Evolutionary conservation across 768 basidiomycete genomes (phyloP).

Genomic region (Cantharellus anzutake): DNA sequence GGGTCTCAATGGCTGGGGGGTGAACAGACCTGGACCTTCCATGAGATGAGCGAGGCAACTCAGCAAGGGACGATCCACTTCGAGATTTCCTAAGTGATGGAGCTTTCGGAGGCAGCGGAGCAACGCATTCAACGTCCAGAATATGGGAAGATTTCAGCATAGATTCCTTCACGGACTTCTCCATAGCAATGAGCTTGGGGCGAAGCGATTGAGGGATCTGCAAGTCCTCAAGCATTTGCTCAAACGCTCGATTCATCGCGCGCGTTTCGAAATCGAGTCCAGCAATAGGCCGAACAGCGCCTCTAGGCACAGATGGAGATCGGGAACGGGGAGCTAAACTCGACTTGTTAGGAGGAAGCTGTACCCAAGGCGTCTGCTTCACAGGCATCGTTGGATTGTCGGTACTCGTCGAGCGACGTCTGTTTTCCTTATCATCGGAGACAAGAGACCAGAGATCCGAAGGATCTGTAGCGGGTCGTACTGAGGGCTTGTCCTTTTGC

Average conservation of each 20-base stretch:
- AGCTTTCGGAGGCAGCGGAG: conserved; percentile 28
- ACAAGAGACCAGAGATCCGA: no score
- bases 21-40: no score
- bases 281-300: not conserved
- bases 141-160: conserved; percentile 78
- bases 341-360: not conserved
- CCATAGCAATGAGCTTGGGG: conserved; percentile 63
- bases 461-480: no score
- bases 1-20: no score
- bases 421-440: not conserved
- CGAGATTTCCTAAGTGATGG: conserved; percentile 38
- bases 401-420: not conserved
- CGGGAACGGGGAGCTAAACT: not conserved
- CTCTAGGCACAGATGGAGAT: not conserved
- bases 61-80: conserved; percentile 45
- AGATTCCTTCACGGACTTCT: conserved; percentile 70
- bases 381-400: not conserved
- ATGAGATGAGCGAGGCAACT: no score
- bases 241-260: conserved; percentile 53
- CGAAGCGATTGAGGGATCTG: conserved; percentile 68
- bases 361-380: not conserved
- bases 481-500: no score
- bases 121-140: conserved; percentile 22
- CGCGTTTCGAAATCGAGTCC: conserved; percentile 13
- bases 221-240: conserved; percentile 68